Base-by-base conservation (phyloP, 2,329 filamentous ascomycete species). In the Aspergillus melleus region DNA sequence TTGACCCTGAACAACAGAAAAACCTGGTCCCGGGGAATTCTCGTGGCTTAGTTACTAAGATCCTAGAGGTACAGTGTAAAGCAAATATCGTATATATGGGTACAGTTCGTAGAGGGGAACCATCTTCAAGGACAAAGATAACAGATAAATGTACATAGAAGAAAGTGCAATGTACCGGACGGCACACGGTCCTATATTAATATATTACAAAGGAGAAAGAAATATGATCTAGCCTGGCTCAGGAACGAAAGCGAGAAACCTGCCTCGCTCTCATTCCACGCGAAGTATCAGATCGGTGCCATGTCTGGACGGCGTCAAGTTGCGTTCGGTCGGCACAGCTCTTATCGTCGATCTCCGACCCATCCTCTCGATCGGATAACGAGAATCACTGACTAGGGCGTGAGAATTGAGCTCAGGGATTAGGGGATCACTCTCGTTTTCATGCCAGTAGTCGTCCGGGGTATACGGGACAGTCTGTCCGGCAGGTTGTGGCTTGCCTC, bases 261-360 rank as follows among this genome's bases (percentile, higher is more conserved):
- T 29, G 36, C 6, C 36, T 42, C 14, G 36, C 36, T 36, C 16
- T 68, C 55, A 73, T 49, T 75, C 72, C 47, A 75, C 72, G 26
- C 65, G 67, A 6, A 75, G 59, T 39, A 73, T 71, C 60, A 75
- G 58, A 61, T 75, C 72, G 12, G 63, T 63, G 10, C 73, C 72
- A 47, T 66, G 57, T 55, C 65, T 67, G 6, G 72, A 72, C 4
- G 71, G 73, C 4, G 70, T 74, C 52, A 75, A 52, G 52, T 74
- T 73, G 51, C 65, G 66, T 56, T 71, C 70, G 14, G 61, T 63
- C 6, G 66, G 66, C 8, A 62, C 65, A 32, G 61, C 62, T 47
- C 63, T 64, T 32, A 67, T 71, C 55, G 66, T 66, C 6, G 68
- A 66, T 60, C 59, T 64, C n/a, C 51, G 57, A 11, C 57, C 44